phyloP scores from a whole-genome alignment of 2,329 filamentous ascomycete species.

The Scortechinia acanthostroma region DNA sequence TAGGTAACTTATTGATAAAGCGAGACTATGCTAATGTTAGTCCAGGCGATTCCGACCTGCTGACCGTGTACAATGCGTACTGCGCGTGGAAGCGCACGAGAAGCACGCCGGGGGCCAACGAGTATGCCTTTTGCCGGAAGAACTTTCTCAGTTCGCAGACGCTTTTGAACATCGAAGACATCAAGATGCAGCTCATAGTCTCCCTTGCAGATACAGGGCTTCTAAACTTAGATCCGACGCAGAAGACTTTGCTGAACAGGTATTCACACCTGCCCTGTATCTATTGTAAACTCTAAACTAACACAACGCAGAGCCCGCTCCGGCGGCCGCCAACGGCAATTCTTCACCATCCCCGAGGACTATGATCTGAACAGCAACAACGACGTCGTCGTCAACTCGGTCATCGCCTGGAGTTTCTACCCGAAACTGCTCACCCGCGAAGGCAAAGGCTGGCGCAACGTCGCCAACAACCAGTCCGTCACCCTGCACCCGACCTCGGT shows the following conservation, averaged over 20 bases:
- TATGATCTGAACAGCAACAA: slow-evolving; percentile 74
- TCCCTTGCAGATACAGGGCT: slow-evolving; percentile 82
- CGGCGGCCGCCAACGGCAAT: slow-evolving; percentile 56
- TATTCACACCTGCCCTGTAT: slow-evolving; percentile 44
- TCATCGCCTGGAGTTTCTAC: slow-evolving; percentile 92
- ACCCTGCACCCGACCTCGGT: slow-evolving; percentile 82
- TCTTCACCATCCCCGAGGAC: slow-evolving; percentile 74
- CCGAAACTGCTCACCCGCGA: slow-evolving; percentile 83
- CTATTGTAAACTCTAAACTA: not conserved
- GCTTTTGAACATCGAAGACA: slow-evolving; percentile 83
- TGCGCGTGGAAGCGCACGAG: slow-evolving; percentile 74
- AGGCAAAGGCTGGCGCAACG: slow-evolving; percentile 77
- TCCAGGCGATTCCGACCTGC: slow-evolving; percentile 74
- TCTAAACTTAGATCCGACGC: slow-evolving; percentile 66
- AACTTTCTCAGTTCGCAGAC: slow-evolving; percentile 89
- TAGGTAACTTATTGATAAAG: no score
- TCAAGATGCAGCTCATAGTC: slow-evolving; percentile 84
- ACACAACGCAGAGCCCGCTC: slow-evolving; percentile 16
- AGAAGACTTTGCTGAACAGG: slow-evolving; percentile 62
- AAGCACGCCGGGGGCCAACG: slow-evolving; percentile 46
- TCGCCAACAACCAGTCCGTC: slow-evolving; percentile 86
- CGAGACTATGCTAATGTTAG: no score
- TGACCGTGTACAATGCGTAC: slow-evolving; percentile 93
- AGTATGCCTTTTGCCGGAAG: slow-evolving; percentile 87
- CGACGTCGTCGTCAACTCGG: slow-evolving; percentile 70